Conservation (phyloP, 208 protist species). For the Trypanosoma cruzi region DNA sequence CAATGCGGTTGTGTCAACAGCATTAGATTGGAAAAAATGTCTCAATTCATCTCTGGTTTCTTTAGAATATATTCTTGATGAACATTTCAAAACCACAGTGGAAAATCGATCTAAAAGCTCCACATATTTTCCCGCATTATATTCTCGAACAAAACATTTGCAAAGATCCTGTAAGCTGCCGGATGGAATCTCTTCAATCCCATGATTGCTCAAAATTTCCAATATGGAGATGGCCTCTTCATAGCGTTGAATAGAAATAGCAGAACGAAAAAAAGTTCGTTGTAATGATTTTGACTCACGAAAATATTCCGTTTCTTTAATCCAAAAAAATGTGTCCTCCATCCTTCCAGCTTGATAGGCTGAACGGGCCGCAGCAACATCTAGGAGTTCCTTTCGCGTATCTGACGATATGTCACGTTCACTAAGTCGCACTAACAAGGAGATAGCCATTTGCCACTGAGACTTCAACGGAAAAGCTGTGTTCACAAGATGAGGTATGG, state of each 20-base stretch:
- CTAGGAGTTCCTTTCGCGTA: constrained; percentile 31
- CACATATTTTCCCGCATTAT: constrained; percentile 16
- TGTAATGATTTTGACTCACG: constrained; percentile 27
- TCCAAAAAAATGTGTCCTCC: constrained; percentile 23
- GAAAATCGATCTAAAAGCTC: constrained; percentile 31
- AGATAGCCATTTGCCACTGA: constrained; percentile 40
- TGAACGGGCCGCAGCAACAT: constrained; percentile 25
- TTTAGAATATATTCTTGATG: constrained; percentile 15
- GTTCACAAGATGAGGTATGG: constrained; percentile 27
- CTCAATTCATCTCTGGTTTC: constrained; percentile 17
- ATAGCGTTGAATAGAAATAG: constrained; percentile 22
- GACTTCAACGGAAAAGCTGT: constrained; percentile 27
- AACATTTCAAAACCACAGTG: constrained; percentile 20
- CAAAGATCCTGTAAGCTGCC: constrained; percentile 23
- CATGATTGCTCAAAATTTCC: constrained; percentile 11
- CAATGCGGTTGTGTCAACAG: constrained; percentile 23
- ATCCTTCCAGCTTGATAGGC: constrained; percentile 31
- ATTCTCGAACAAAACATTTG: constrained; percentile 22
- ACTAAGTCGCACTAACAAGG: constrained; percentile 23
- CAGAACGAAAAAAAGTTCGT: constrained; percentile 28
- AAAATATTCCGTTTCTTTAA: constrained; percentile 16
- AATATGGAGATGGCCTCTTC: constrained; percentile 26
- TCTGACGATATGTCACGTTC: neutral
- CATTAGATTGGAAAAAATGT: constrained; percentile 17
- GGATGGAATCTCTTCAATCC: constrained; percentile 13